phyloP scores from a whole-genome alignment of 2,329 filamentous ascomycete genomes.

The Pseudopyrenochaeta lycopersici region DNA sequence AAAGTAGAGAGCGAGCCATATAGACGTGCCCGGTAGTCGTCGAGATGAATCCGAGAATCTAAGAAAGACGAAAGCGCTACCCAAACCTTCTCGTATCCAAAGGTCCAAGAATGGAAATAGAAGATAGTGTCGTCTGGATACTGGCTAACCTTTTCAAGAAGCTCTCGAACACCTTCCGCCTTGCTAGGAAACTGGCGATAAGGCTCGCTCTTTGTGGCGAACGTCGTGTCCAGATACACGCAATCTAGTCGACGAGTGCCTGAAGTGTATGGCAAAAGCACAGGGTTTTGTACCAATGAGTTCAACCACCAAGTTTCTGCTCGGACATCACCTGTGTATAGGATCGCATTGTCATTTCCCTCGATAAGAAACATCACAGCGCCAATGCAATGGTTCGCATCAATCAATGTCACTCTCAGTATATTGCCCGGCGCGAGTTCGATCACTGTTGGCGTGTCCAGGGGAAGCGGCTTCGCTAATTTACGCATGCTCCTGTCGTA shows the following conservation, averaged over 20 bases:
- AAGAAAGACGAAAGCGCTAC: conserved; percentile 77
- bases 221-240: conserved; percentile 91
- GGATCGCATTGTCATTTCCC: conserved; percentile 72
- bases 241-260: conserved; percentile 68
- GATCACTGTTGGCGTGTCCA: conserved; percentile 80
- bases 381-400: conserved; percentile 92
- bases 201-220: conserved; percentile 62
- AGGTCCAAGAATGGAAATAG: conserved; percentile 89
- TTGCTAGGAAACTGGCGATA: conserved; percentile 69
- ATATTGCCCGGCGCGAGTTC: conserved; percentile 73
- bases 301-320: conserved; percentile 89
- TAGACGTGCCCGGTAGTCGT: conserved; percentile 78
- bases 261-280: conserved; percentile 75
- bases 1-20: conserved; percentile 67
- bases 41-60: conserved; percentile 78
- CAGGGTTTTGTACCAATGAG: conserved; percentile 73
- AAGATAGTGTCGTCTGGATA: conserved; percentile 82
- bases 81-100: conserved; percentile 94
- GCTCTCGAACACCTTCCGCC: conserved; percentile 77
- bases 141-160: conserved; percentile 71
- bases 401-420: conserved; percentile 84
- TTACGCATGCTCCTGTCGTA: conserved; percentile 76
- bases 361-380: conserved; percentile 94
- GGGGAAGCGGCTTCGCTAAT: conserved; percentile 79
- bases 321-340: conserved; percentile 91